Conservation (phyloP, 805 yeast species). For the Wickerhamomyces queroliae region DNA sequence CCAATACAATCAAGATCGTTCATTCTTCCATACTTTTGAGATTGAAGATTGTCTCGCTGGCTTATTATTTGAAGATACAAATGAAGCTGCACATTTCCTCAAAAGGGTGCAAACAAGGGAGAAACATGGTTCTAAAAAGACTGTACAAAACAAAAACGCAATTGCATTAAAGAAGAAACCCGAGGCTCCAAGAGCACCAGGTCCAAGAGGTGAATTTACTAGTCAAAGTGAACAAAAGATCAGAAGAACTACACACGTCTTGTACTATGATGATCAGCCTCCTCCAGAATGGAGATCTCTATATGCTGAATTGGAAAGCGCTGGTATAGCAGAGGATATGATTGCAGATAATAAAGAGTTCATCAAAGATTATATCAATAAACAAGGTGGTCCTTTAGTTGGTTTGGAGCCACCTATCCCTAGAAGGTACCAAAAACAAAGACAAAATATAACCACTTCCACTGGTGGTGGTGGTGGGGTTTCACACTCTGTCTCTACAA, state of each 20-base stretch:
- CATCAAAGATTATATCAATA: constrained; percentile 68
- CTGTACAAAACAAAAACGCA: constrained; percentile 82
- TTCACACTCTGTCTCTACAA: constrained; percentile 26
- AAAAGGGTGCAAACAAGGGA: constrained; percentile 71
- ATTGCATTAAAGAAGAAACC: constrained; percentile 61
- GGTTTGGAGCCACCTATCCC: constrained; percentile 86
- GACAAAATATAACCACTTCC: constrained; percentile 34
- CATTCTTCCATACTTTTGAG: constrained; percentile 93
- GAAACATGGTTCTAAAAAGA: constrained; percentile 83
- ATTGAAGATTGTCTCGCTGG: constrained; percentile 87
- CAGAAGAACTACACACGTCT: constrained; percentile 49
- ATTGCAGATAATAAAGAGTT: constrained; percentile 82
- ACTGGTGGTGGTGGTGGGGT: background rate
- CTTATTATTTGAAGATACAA: constrained; percentile 79
- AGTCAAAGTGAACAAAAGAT: constrained; percentile 44
- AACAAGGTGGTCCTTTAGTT: constrained; percentile 74
- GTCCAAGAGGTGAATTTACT: constrained; percentile 24
- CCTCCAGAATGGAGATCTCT: constrained; percentile 82
- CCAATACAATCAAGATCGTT: constrained; percentile 87
- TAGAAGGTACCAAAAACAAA: constrained; percentile 40
- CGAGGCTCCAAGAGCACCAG: constrained; percentile 24
- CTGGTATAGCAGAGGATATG: constrained; percentile 84
- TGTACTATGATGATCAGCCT: constrained; percentile 73
- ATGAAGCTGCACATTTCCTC: constrained; percentile 80
- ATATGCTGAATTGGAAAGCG: constrained; percentile 63